Conservation (phyloP, 345 rosid genomes). For the Psidium guajava region DNA sequence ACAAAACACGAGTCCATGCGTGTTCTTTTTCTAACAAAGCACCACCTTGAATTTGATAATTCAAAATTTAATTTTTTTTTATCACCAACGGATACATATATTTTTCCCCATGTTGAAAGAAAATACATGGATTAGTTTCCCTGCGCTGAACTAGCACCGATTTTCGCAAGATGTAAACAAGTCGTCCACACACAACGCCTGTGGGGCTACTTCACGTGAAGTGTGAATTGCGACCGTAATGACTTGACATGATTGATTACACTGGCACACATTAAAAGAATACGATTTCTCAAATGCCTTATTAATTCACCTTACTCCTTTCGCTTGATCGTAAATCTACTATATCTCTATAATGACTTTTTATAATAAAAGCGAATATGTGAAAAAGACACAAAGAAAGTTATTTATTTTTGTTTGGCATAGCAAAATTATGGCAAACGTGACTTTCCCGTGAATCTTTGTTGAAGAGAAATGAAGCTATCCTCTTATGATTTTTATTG, state of each 20-base stretch:
- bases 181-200: not conserved
- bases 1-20: not conserved
- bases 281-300: not conserved
- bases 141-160: too few relatives aligned
- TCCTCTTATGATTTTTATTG: not conserved
- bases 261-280: not conserved
- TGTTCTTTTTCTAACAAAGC: not conserved
- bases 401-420: not conserved
- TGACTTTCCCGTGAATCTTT: not conserved
- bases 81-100: fast-evolving
- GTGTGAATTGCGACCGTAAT: not conserved
- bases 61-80: too few relatives aligned
- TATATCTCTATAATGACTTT: not conserved
- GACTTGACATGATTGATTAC: not conserved
- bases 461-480: not conserved
- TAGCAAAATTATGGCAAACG: too few relatives aligned
- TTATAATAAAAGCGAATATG: not conserved
- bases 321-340: not conserved
- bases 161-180: not conserved
- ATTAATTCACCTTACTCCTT: not conserved
- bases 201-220: not conserved
- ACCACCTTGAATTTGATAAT: not conserved
- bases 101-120: not conserved
- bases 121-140: not conserved
- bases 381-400: not conserved